Conservation (phyloP, 1,284 basidiomycete species). For the Ustilago tritici region DNA sequence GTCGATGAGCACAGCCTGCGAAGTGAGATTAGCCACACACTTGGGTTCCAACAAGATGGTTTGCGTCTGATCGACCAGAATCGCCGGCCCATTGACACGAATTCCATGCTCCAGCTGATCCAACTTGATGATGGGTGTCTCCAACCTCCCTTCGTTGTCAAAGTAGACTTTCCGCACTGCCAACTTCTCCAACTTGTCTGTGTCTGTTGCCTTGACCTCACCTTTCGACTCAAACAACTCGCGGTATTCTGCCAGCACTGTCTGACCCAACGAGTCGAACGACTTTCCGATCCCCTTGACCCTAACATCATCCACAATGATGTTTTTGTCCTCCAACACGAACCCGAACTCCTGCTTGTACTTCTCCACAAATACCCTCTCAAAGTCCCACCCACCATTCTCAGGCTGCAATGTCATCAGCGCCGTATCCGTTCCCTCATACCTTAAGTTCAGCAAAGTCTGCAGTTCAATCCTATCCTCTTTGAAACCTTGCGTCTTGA, state of each 20-base stretch:
- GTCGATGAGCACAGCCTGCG: slow-evolving; percentile 55
- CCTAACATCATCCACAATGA: slow-evolving; percentile 92
- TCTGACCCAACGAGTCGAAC: slow-evolving; percentile 83
- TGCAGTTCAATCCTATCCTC: slow-evolving; percentile 79
- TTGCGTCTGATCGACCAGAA: slow-evolving; percentile 92
- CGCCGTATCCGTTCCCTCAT: slow-evolving; percentile 82
- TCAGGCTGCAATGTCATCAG: slow-evolving; percentile 82
- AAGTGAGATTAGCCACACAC: slow-evolving; percentile 58
- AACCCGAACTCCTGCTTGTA: slow-evolving; percentile 81
- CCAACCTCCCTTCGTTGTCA: slow-evolving; percentile 79
- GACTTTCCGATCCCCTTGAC: slow-evolving; percentile 84
- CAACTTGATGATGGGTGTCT: slow-evolving; percentile 84
- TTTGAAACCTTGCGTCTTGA: slow-evolving; percentile 83
- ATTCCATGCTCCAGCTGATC: slow-evolving; percentile 79
- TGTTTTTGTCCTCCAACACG: slow-evolving; percentile 79
- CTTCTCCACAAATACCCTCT: slow-evolving; percentile 77
- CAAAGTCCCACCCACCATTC: slow-evolving; percentile 78
- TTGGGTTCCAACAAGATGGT: slow-evolving; percentile 79
- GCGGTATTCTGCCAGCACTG: slow-evolving; percentile 78
- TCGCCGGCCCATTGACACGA: slow-evolving; percentile 81
- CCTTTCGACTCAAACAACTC: slow-evolving; percentile 37
- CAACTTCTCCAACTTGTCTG: slow-evolving; percentile 58
- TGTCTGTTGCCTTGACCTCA: slow-evolving; percentile 31
- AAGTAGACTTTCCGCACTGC: slow-evolving; percentile 79
- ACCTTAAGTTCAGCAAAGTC: slow-evolving; percentile 78